phyloP scores from a whole-genome alignment of 1,139 yeast species.

The Suhomyces wounanorum region DNA sequence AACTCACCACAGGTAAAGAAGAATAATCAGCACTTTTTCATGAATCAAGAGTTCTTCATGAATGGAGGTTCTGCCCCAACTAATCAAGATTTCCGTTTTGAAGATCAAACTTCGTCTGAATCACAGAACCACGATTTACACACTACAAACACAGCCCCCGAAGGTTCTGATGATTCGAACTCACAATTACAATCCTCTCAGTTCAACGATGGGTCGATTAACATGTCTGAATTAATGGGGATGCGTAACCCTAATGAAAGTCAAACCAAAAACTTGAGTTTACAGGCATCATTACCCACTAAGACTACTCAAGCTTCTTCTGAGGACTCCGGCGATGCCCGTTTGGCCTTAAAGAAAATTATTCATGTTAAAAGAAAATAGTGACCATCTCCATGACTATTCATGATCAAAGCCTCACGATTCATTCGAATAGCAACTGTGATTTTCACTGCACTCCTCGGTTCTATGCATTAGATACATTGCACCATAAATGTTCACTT shows the following conservation, averaged over 20 bases:
- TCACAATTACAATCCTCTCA: neutral
- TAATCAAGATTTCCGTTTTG: constrained; percentile 8
- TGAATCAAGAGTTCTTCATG: constrained; percentile 36
- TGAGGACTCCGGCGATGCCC: constrained; percentile 45
- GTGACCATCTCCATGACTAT: neutral
- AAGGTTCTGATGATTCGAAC: neutral
- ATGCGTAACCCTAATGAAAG: constrained; percentile 12
- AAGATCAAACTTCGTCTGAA: constrained; percentile 6
- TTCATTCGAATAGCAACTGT: constrained; percentile 7
- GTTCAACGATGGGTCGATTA: constrained; percentile 16
- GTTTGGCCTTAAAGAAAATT: constrained; percentile 43
- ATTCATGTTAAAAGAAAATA: constrained; percentile 36
- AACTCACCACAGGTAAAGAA: constrained; percentile 37
- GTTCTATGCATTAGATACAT: constrained; percentile 8
- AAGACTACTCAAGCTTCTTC: constrained; percentile 11
- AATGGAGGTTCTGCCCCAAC: constrained; percentile 7
- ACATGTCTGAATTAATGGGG: constrained; percentile 25
- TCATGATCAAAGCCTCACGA: constrained; percentile 12
- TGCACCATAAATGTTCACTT: constrained; percentile 6
- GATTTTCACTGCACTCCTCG: constrained; percentile 1
- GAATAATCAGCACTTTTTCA: constrained; percentile 22
- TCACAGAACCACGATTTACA: neutral
- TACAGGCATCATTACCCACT: constrained; percentile 5
- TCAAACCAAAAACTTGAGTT: neutral
- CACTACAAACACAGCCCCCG: neutral